Conservation (phyloP, 768 basidiomycete species). For the Suillus americanus region DNA sequence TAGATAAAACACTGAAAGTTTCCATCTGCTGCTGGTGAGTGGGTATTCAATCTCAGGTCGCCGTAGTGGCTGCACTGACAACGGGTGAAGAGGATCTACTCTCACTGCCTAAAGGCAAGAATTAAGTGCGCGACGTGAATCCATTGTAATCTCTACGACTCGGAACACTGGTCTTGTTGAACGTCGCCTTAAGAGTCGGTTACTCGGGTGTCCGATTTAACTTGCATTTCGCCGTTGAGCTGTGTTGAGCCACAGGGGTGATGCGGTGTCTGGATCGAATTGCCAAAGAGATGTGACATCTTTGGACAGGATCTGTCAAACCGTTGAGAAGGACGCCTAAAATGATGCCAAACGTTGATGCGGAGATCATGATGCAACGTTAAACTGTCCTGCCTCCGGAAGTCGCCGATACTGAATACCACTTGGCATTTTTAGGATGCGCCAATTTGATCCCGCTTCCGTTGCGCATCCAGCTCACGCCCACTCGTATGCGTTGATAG, state of each 20-base stretch:
- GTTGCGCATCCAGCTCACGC: not conserved
- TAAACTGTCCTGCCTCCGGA: not conserved
- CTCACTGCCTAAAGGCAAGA: not conserved
- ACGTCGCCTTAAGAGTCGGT: not conserved
- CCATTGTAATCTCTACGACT: not conserved
- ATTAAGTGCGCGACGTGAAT: too few relatives aligned
- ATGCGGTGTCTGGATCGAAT: not conserved
- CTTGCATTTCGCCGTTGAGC: not conserved
- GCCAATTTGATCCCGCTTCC: not conserved
- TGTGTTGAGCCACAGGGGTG: not conserved
- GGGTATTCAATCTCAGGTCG: not conserved
- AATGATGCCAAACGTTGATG: not conserved
- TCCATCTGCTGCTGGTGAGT: not conserved
- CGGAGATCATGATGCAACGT: not conserved
- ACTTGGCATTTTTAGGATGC: not conserved
- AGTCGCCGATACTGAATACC: constrained; percentile 1
- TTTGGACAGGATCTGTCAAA: not conserved
- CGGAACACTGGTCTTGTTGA: not conserved
- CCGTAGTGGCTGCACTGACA: not conserved
- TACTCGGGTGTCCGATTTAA: not conserved
- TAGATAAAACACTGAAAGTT: not conserved
- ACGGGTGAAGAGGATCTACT: not conserved
- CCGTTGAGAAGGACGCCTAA: not conserved
- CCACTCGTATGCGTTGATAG: constrained; percentile 1
- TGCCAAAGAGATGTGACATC: not conserved